Evolutionary conservation across 257 asterid species (phyloP).

Genomic region (Petunia secreta): DNA sequence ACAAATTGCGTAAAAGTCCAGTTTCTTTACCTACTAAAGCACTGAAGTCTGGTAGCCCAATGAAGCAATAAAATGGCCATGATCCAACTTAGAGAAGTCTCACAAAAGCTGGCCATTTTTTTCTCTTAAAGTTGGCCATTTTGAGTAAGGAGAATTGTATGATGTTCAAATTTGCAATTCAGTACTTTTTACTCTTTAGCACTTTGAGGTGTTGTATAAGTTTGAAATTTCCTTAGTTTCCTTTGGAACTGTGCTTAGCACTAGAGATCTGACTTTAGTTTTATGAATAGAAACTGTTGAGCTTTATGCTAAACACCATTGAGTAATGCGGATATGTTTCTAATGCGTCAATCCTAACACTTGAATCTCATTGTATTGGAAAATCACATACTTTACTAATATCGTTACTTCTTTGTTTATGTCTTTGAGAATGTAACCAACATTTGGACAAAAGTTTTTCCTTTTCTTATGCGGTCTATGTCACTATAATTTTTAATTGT

Average conservation of each 20-base stretch:
- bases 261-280: too few species aligned
- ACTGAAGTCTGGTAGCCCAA: conserved; percentile 21
- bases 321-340: not conserved
- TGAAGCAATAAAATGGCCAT: not conserved
- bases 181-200: not conserved
- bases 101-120: too few species aligned
- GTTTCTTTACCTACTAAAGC: conserved; percentile 40
- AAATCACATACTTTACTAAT: not conserved
- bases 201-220: not conserved
- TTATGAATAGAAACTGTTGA: not conserved
- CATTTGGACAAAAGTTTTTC: too few species aligned
- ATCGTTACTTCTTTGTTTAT: not conserved
- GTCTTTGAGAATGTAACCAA: too few species aligned
- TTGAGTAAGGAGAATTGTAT: not conserved
- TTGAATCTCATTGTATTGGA: not conserved
- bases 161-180: not conserved
- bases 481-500: too few species aligned
- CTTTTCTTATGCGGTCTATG: too few species aligned
- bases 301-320: not conserved
- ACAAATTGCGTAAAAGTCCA: conserved; percentile 39
- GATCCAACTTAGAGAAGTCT: not conserved
- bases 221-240: not conserved
- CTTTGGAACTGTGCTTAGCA: not conserved
- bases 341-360: not conserved
- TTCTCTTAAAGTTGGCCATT: conserved; percentile 1